Evolutionary conservation across 495 filamentous ascomycete genomes (phyloP), one percentile per base, ranked within the genome.

Genomic region (Podospora appendiculata): DNA sequence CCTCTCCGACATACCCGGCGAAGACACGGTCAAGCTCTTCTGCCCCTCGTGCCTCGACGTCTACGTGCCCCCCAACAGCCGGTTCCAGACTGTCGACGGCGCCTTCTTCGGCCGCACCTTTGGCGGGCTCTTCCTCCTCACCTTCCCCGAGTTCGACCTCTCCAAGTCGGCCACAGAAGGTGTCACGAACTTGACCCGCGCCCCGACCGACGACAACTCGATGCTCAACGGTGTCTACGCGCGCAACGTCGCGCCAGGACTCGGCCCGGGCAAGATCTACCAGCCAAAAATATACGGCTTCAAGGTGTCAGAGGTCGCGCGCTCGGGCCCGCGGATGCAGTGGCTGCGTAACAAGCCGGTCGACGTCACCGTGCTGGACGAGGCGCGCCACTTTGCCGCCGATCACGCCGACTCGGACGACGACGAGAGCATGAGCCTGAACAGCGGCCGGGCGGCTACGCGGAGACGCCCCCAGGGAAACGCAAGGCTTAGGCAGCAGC

Each of bases 21-120:
- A 91, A 63, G 93, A 98, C 65, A 98, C 94, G 2, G 93, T 98
- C 55, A 98, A 98, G 69, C 81, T 98, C 5, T 98, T 96, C 76
- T 98, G 93, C 67, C 93, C 94, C 9, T 89, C 86, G 45, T 98
- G 93, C 70, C 83, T 95, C 61, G 93, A 98, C 64, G 85, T 98
- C 61, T 98, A 97, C 73, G 93, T 90, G 1, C 93, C 93, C 0
- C 94, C 93, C 8, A 97, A 97, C 74, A 95, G 89, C 61, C 83
- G 93, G 18, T 97, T 98, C 65, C 93, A 96, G 70, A 88, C 88
- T 3, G 92, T 98, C n/a, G 93, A 98, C 60, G 93, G 93, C 18
- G 91, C 93, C 13, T 98, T 96, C 74, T 98, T 98, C 64, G 93
- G 93, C 35, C 91, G 93, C 38, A 98, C 93, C 0, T 98, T 98